Evolutionary conservation across 495 filamentous ascomycete species (phyloP), one percentile per base, ranked within the genome.

Genomic region (Neurospora tetraspora): DNA sequence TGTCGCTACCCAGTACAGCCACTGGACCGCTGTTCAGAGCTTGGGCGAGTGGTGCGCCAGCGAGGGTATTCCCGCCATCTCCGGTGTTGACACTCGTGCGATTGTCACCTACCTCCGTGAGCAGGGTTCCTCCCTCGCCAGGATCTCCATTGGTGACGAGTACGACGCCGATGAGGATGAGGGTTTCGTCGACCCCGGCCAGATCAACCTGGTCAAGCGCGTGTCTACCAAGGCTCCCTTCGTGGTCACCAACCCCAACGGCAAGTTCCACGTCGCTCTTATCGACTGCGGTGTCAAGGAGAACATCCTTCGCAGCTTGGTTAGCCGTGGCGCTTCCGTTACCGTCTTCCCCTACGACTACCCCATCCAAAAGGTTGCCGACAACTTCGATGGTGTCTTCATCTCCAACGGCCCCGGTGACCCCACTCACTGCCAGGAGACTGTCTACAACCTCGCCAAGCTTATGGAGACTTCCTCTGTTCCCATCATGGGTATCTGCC

Each of bases 211-310:
- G 71, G 96, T 99, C 74, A 92, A 93, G 80, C 90, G 92, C 73
- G 96, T 99, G 75, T 96, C 92, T 86, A 99, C 96, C 80, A 99
- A 99, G 86, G 90, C 93, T 71, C 96, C 96, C 12, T 99, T 99
- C 87, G 95, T 97, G 79, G 91, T 98, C 73, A 89, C 89, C 74
- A 92, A 93, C 40, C 86, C 88, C 53, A 86, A 87, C 75, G 93
- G 94, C 73, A 90, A 92, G 79, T 89, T 91, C 81, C 96, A 99
- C 83, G 89, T 99, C 77, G 96, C 95, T 40, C 88, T 99, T 72
- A 90, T 99, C 81, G 96, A 99, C 84, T 99, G 96, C 80, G 96
- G 96, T 82, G 96, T 99, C 73, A 99, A 99, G 88, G 96, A 99
- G 87, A 99, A 98, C 86, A 99, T 99, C 80, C 89, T 99, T 69